Percentiles rank a stretch among this genome's conserved stretches.
Evolutionary conservation across 2,329 filamentous ascomycete species (phyloP).

Genomic region (Dryadomyces sulphureus): DNA sequence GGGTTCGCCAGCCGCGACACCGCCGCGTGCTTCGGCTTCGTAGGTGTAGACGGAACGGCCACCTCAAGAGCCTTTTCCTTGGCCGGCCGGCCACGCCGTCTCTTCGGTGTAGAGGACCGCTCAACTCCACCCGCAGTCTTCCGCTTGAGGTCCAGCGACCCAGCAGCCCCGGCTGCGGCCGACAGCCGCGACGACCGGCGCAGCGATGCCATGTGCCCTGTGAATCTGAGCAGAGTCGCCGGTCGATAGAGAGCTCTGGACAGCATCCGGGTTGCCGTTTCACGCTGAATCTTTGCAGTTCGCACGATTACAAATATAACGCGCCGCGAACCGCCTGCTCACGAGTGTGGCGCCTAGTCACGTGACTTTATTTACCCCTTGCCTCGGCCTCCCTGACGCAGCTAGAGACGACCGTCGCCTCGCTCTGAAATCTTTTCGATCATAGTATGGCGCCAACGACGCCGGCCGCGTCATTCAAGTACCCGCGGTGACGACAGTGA

Average conservation of each 20-base stretch:
- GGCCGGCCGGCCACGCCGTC: neutral
- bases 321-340: conserved; percentile 4
- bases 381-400: no score
- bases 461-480: no score
- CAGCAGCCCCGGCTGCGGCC: no score
- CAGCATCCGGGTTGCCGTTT: no score
- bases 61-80: conserved; percentile 5
- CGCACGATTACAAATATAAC: no score
- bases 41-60: conserved; percentile 18
- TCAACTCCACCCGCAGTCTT: neutral
- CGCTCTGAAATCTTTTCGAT: no score
- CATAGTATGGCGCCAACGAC: no score
- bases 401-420: neutral
- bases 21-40: conserved; percentile 24
- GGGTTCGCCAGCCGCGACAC: conserved; percentile 46
- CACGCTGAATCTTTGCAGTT: no score
- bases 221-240: neutral
- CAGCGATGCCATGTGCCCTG: conserved; percentile 14
- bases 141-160: no score
- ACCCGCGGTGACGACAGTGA: no score
- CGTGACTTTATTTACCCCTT: conserved; percentile 9
- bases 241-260: no score
- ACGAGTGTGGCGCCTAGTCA: conserved; percentile 13
- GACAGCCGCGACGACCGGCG: conserved; percentile 25
- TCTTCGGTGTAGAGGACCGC: conserved; percentile 6